Conservation (phyloP, 257 asterid species). For the Verbascum thapsus region DNA sequence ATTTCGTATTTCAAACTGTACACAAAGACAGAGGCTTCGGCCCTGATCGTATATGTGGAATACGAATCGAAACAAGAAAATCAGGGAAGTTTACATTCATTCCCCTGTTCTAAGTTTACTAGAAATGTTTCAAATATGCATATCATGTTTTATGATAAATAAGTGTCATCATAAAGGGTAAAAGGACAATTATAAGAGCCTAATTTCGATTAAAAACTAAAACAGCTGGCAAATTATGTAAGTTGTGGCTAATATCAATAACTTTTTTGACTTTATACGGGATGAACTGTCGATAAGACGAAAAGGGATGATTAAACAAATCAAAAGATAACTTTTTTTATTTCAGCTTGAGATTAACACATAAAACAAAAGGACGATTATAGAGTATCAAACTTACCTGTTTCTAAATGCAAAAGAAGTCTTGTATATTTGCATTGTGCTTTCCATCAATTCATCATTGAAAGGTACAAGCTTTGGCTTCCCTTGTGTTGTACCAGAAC, state of each 20-base stretch:
- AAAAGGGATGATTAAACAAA: not conserved
- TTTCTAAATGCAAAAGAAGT: slow-evolving; percentile 89
- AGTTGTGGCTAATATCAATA: slow-evolving; percentile 14
- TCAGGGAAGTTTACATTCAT: no score
- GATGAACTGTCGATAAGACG: not conserved
- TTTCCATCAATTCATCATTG: slow-evolving; percentile 88
- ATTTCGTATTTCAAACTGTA: no score
- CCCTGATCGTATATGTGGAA: no score
- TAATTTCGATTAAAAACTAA: slow-evolving; percentile 3
- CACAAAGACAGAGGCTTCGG: no score
- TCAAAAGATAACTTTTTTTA: slow-evolving; percentile 2
- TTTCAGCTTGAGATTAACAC: slow-evolving; percentile 10
- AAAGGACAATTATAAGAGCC: no score
- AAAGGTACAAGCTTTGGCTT: slow-evolving; percentile 99
- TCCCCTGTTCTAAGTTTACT: not conserved
- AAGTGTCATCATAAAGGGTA: no score
- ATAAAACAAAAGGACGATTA: slow-evolving; percentile 17
- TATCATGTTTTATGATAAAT: not conserved
- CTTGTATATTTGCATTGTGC: slow-evolving; percentile 81
- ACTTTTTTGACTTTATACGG: slow-evolving; percentile 14
- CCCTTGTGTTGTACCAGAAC: slow-evolving; percentile 98
- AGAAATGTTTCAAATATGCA: not conserved
- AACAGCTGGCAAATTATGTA: not conserved
- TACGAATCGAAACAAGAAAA: no score
- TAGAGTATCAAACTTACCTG: slow-evolving; percentile 54